Evolutionary conservation across 495 filamentous ascomycete species (phyloP).

Genomic region (Geoglossum glabrum): DNA sequence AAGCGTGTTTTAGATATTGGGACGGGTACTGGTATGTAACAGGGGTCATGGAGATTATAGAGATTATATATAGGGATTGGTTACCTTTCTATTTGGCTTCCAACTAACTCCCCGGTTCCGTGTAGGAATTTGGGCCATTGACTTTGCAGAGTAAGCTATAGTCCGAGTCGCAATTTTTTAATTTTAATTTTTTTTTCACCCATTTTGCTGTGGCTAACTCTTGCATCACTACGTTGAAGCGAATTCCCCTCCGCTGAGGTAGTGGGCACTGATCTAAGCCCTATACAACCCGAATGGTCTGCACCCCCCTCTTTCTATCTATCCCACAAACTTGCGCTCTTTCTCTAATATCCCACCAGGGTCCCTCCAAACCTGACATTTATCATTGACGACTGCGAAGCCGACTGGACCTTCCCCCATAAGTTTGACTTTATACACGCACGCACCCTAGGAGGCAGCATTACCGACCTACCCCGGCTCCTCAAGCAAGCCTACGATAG

Average conservation of each 20-base stretch:
- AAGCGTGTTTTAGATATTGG: conserved; percentile 48
- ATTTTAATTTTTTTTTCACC: neutral
- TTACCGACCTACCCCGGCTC: conserved; percentile 38
- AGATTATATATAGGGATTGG: neutral
- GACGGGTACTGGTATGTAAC: conserved; percentile 29
- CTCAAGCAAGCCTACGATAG: conserved; percentile 27
- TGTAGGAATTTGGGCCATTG: conserved; percentile 10
- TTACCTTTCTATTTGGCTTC: neutral
- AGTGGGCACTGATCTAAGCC: conserved; percentile 4
- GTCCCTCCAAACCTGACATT: conserved; percentile 5
- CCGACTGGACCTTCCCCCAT: conserved; percentile 9
- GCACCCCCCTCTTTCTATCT: neutral
- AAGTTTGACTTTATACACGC: conserved; percentile 42
- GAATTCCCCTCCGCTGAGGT: conserved; percentile 7
- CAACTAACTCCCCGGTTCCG: neutral
- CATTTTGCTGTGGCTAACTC: neutral
- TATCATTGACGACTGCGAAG: conserved; percentile 4
- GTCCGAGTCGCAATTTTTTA: neutral
- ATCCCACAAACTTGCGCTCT: neutral
- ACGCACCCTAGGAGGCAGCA: conserved; percentile 33
- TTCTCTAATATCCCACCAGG: neutral
- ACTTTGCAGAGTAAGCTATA: conserved; percentile 7
- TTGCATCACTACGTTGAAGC: neutral
- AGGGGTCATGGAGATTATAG: too few relatives aligned
- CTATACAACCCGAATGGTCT: conserved; percentile 5